These are phyloP conservation scores for Cadophora gregata DNA, from an alignment of 2,329 filamentous ascomycete species.

Conservation along the genomic window DNA sequence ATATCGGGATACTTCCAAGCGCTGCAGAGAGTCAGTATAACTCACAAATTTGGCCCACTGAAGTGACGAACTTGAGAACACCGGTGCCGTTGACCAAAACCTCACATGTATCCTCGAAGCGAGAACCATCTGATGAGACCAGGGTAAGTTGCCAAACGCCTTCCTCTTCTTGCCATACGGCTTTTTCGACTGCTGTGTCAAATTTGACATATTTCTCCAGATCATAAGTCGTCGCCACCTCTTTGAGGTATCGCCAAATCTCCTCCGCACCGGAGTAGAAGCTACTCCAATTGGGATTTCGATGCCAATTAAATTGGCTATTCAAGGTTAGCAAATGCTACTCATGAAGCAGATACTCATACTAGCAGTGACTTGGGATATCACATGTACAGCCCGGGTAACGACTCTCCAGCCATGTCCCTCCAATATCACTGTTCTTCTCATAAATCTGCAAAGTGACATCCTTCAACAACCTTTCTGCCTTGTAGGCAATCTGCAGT, in stretches of 20 bases:
- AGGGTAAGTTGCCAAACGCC: slow-evolving; percentile 47
- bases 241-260: slow-evolving; percentile 45
- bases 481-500: slow-evolving; percentile 54
- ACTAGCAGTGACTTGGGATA: slow-evolving; percentile 63
- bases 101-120: slow-evolving; percentile 50
- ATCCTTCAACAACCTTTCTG: slow-evolving; percentile 45
- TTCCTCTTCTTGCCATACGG: slow-evolving; percentile 51
- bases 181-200: slow-evolving; percentile 50
- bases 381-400: slow-evolving; percentile 62
- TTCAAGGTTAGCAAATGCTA: background rate
- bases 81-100: slow-evolving; percentile 56
- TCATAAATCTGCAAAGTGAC: slow-evolving; percentile 45
- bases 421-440: slow-evolving; percentile 49
- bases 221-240: slow-evolving; percentile 42
- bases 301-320: slow-evolving; percentile 28
- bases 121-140: slow-evolving; percentile 17
- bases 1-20: slow-evolving; percentile 53
- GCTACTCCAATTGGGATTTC: slow-evolving; percentile 41
- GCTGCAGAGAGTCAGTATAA: slow-evolving; percentile 56
- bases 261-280: slow-evolving; percentile 42
- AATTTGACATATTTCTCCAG: slow-evolving; percentile 52
- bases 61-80: slow-evolving; percentile 51
- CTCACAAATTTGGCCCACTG: background rate
- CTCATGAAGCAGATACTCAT: slow-evolving; percentile 48
- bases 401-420: slow-evolving; percentile 62